Evolutionary conservation across 2,329 filamentous ascomycete genomes (phyloP).

Genomic region (Alternaria gaisen): DNA sequence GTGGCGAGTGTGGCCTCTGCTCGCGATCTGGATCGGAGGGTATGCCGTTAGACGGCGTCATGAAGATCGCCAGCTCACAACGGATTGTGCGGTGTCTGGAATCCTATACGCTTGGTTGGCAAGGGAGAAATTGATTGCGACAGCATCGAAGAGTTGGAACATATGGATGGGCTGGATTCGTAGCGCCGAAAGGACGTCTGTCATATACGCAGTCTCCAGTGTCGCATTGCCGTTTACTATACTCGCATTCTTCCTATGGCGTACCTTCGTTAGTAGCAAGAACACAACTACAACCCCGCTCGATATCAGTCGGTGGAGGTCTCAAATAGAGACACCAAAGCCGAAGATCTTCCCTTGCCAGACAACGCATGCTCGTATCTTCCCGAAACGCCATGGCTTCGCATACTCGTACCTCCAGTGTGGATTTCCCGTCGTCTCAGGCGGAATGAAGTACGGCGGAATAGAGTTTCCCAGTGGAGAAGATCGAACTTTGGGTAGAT

Average conservation of each 20-base stretch:
- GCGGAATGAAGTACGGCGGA: conserved; percentile 52
- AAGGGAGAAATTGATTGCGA: conserved; percentile 16
- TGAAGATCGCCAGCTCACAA: conserved; percentile 30
- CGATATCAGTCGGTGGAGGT: conserved; percentile 12
- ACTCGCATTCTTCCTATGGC: conserved; percentile 11
- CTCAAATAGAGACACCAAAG: conserved; percentile 29
- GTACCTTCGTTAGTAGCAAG: background rate
- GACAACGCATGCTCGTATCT: conserved; percentile 72
- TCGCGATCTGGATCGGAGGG: conserved; percentile 32
- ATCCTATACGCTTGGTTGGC: conserved; percentile 16
- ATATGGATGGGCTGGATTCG: conserved; percentile 15
- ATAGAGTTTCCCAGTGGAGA: conserved; percentile 28
- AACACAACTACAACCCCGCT: background rate
- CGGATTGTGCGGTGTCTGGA: conserved; percentile 32
- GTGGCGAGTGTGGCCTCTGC: conserved; percentile 27
- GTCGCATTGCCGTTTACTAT: conserved; percentile 23
- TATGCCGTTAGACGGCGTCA: conserved; percentile 26
- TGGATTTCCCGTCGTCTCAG: conserved; percentile 72
- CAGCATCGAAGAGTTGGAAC: conserved; percentile 22
- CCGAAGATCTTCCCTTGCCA: conserved; percentile 68
- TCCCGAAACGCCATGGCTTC: conserved; percentile 74
- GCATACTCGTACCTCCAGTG: conserved; percentile 75
- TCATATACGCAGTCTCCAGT: conserved; percentile 12
- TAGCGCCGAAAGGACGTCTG: conserved; percentile 5
- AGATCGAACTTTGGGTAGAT: conserved; percentile 40